phyloP scores from a whole-genome alignment of 78 protist genomes.

The Mantamonas sphyraenae region DNA sequence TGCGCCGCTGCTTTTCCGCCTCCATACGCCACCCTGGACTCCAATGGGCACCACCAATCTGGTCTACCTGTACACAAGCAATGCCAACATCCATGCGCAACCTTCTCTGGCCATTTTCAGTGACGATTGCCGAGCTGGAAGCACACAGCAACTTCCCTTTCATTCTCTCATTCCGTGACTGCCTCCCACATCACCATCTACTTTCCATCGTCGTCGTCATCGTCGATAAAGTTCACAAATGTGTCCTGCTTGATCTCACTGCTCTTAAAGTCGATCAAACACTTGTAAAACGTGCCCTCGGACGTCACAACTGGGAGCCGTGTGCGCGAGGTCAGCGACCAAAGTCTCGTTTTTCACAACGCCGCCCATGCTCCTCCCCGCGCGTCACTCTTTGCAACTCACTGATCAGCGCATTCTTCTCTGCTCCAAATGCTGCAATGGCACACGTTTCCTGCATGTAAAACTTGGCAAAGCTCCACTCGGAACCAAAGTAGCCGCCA shows the following conservation, averaged over 20 bases:
- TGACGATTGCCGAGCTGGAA: no score
- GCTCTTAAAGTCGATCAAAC: constrained; percentile 10
- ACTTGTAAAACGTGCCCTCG: constrained; percentile 49
- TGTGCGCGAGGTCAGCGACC: not conserved
- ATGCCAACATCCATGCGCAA: no score
- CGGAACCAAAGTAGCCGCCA: constrained; percentile 86
- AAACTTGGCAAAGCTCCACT: constrained; percentile 89
- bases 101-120: no score
- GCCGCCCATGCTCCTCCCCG: not conserved
- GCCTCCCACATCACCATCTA: no score
- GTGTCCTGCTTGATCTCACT: not conserved
- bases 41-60: no score
- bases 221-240: not conserved
- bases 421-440: constrained; percentile 76
- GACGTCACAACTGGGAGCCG: constrained; percentile 35
- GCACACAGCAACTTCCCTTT: no score
- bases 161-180: no score
- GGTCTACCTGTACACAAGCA: no score
- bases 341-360: not conserved
- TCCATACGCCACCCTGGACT: no score
- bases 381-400: not conserved
- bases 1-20: no score
- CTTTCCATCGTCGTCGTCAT: not conserved
- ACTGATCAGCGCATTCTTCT: constrained; percentile 59
- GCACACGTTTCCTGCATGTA: constrained; percentile 69